Percentiles rank a stretch among this genome's conserved stretches.
These are phyloP conservation scores for Thielaviopsis euricoi DNA, from an alignment of 2,329 filamentous ascomycete species.

Conservation along the genomic window DNA sequence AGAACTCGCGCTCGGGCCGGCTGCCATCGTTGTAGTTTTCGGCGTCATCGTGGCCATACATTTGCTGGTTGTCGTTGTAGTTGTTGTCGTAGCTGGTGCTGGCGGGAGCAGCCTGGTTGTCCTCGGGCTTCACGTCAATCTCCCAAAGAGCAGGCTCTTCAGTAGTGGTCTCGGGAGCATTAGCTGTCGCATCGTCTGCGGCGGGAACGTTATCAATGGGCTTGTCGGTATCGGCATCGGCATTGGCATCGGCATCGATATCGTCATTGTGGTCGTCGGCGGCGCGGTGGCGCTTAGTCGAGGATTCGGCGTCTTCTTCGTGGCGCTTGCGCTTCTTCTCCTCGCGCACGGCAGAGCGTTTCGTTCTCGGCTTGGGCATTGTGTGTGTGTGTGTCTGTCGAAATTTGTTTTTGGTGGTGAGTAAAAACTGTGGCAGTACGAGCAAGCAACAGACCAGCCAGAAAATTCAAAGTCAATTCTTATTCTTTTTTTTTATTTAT, in stretches of 20 bases:
- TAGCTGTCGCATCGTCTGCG: constrained; percentile 1
- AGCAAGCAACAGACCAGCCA: neutral
- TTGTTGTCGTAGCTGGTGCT: constrained; percentile 8
- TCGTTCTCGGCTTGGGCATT: constrained; percentile 30
- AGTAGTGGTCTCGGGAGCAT: neutral
- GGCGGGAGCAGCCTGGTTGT: neutral
- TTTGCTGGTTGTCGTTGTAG: constrained; percentile 14
- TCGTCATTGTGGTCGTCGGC: neutral
- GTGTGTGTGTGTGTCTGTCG: too few relatives aligned
- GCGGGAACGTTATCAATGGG: neutral
- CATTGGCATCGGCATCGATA: constrained; percentile 6
- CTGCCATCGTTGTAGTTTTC: constrained; percentile 15
- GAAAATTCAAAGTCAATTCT: neutral
- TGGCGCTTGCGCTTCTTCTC: constrained; percentile 25
- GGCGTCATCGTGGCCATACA: constrained; percentile 15
- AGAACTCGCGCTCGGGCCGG: constrained; percentile 55
- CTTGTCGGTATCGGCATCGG: constrained; percentile 13
- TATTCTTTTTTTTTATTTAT: too few relatives aligned
- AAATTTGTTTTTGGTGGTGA: neutral
- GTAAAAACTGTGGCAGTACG: neutral
- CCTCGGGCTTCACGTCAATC: constrained; percentile 5
- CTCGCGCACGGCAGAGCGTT: constrained; percentile 23
- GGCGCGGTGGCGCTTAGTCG: constrained; percentile 15
- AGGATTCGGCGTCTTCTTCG: constrained; percentile 16
- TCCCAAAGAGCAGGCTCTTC: constrained; percentile 9